These are phyloP conservation scores for Penicillium parvum DNA, from an alignment of 495 filamentous ascomycete genomes.

Conservation along the genomic window DNA sequence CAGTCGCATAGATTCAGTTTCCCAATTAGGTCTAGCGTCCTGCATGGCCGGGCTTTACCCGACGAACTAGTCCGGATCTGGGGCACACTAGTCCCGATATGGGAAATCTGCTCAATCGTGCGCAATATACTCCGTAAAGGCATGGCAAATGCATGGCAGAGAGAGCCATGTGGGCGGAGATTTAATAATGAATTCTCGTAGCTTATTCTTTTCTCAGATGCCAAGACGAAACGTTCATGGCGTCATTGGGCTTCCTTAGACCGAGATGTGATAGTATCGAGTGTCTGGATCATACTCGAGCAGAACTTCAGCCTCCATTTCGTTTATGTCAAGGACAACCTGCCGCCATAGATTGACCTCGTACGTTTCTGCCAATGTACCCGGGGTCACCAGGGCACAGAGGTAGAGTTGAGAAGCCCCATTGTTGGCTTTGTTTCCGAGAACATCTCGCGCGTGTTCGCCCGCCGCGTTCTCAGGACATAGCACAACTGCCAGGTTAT, in stretches of 20 bases:
- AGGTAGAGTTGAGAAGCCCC: conserved; percentile 11
- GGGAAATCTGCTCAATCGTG: conserved; percentile 4
- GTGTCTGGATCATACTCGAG: conserved; percentile 38
- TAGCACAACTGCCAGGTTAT: conserved; percentile 4
- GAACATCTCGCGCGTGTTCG: neutral
- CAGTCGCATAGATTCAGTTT: neutral
- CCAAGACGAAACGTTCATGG: neutral
- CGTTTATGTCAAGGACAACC: conserved; percentile 19
- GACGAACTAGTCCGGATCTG: neutral
- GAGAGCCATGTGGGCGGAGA: no score
- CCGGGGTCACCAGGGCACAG: conserved; percentile 23
- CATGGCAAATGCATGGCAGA: no score
- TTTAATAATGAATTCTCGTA: no score
- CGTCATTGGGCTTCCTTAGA: no score
- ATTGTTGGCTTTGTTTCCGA: neutral
- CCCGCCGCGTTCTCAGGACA: neutral
- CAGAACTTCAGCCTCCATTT: conserved; percentile 34
- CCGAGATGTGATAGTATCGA: conserved; percentile 28
- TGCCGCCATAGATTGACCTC: conserved; percentile 29
- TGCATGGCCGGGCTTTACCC: neutral
- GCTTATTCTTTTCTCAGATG: no score
- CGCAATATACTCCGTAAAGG: no score
- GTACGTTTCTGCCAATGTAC: conserved; percentile 27
- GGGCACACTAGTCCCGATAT: neutral
- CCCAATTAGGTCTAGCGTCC: neutral